phyloP scores from a whole-genome alignment of 768 basidiomycete genomes.

The Tricholoma furcatifolium region DNA sequence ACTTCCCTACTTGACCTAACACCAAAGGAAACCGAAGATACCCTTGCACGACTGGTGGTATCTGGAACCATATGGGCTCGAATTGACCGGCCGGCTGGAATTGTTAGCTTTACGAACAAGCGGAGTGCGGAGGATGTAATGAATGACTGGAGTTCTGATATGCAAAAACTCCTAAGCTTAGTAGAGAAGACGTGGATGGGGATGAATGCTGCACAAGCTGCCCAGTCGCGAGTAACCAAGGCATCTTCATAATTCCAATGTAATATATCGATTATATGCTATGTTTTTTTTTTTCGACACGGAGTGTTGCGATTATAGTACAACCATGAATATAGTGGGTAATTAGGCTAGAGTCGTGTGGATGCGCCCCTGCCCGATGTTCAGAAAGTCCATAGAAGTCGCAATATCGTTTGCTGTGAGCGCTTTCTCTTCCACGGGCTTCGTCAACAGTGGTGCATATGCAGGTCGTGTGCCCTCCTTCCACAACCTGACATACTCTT shows the following conservation, averaged over 20 bases:
- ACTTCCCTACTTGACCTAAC: constrained; percentile 86
- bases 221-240: constrained; percentile 60
- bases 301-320: neutral
- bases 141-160: constrained; percentile 98
- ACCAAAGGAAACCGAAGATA: constrained; percentile 80
- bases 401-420: constrained; percentile 10
- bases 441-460: constrained; percentile 58
- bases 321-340: neutral
- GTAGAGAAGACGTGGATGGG: constrained; percentile 99
- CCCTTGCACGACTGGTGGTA: constrained; percentile 86
- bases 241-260: constrained; percentile 22
- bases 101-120: constrained; percentile 84
- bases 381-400: neutral
- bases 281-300: constrained; percentile 11
- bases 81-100: constrained; percentile 87
- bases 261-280: constrained; percentile 18
- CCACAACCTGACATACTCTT: constrained; percentile 72
- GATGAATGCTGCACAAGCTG: constrained; percentile 87
- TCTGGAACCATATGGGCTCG: constrained; percentile 92
- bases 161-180: constrained; percentile 85
- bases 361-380: neutral
- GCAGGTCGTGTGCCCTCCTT: constrained; percentile 65
- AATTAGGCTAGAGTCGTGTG: neutral
- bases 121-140: constrained; percentile 88
- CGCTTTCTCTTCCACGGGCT: constrained; percentile 26